Conservation (phyloP, 2,329 filamentous ascomycete genomes). For the Colletotrichum orchidophilum region DNA sequence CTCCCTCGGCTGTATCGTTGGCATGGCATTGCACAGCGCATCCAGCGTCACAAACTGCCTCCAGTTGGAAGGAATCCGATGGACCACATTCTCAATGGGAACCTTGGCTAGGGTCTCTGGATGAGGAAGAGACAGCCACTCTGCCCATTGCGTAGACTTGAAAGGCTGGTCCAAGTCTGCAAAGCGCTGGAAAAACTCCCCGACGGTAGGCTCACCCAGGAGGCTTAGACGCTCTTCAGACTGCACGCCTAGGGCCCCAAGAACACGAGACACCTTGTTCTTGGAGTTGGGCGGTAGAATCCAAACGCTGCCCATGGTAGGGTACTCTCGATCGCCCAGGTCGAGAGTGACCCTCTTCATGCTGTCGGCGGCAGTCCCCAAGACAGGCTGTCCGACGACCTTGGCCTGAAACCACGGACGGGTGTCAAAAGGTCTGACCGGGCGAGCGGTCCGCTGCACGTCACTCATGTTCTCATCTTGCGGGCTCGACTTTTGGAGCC, state of each 20-base stretch:
- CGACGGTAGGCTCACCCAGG: conserved; percentile 11
- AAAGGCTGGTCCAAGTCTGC: conserved; percentile 24
- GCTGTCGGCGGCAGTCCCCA: background rate
- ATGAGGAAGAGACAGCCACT: background rate
- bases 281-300: conserved; percentile 28
- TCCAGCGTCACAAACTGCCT: conserved; percentile 11
- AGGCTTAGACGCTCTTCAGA: conserved; percentile 4
- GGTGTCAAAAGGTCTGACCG: conserved; percentile 24
- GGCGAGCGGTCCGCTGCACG: background rate
- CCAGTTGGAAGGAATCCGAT: conserved; percentile 18
- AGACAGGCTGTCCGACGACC: conserved; percentile 10
- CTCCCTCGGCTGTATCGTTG: conserved; percentile 24
- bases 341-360: conserved; percentile 30
- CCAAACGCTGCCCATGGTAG: conserved; percentile 29
- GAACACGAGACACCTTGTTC: conserved; percentile 26
- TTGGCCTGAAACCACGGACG: conserved; percentile 29
- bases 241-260: conserved; percentile 3
- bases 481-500: conserved; percentile 18
- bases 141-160: conserved; percentile 13
- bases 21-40: conserved; percentile 16
- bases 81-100: conserved; percentile 20
- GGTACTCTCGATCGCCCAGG: conserved; percentile 25
- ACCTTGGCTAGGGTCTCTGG: conserved; percentile 10
- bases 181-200: conserved; percentile 14
- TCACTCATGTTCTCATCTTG: background rate